Percentiles rank a stretch among this genome's conserved stretches.
Conservation (phyloP, 306 rosid species). For the Styphnolobium japonicum region DNA sequence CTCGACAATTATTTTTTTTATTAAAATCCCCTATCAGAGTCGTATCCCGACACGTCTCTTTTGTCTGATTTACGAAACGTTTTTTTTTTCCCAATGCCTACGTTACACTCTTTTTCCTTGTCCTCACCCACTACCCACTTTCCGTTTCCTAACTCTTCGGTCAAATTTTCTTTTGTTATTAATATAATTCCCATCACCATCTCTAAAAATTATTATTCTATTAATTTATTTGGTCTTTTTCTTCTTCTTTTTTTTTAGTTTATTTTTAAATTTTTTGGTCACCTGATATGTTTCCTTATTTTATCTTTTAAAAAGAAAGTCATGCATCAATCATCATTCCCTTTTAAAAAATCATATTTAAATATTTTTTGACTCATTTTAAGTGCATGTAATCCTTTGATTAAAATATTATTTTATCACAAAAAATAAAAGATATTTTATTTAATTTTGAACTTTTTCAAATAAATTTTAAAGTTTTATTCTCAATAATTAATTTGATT, state of each 20-base stretch:
- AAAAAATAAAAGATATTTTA: too few relatives aligned
- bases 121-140: background rate
- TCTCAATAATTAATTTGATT: too few relatives aligned
- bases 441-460: too few relatives aligned
- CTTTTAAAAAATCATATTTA: too few relatives aligned
- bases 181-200: background rate
- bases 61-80: background rate
- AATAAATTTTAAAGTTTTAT: too few relatives aligned
- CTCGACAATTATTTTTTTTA: background rate
- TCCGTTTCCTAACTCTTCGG: background rate
- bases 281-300: background rate
- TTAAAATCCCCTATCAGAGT: background rate
- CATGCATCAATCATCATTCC: too few relatives aligned
- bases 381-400: too few relatives aligned
- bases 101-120: background rate
- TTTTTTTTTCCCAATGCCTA: too few relatives aligned
- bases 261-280: background rate
- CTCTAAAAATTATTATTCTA: background rate
- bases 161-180: background rate
- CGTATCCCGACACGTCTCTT: background rate
- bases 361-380: too few relatives aligned
- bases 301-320: too few relatives aligned
- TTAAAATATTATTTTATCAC: too few relatives aligned
- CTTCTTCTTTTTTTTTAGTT: too few relatives aligned
- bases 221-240: background rate